Percentiles rank a stretch among this genome's conserved stretches.
phyloP scores from a whole-genome alignment of 192 early-diverging fungal species.

The Pilobolus umbonatus region DNA sequence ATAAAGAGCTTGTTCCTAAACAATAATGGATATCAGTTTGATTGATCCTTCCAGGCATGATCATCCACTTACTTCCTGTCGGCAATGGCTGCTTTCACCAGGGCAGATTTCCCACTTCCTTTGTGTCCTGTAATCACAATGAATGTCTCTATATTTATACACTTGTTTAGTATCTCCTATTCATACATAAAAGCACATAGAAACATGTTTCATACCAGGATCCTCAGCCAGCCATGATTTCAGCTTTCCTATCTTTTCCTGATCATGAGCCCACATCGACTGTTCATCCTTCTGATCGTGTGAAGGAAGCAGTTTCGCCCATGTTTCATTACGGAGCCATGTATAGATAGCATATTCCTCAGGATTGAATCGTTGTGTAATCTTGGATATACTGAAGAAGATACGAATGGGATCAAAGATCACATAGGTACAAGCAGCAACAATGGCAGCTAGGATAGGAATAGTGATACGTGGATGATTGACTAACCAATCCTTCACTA shows the following conservation, averaged over 20 bases:
- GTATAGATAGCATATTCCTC: slow-evolving; percentile 55
- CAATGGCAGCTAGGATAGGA: slow-evolving; percentile 69
- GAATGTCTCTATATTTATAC: slow-evolving; percentile 62
- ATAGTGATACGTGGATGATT: slow-evolving; percentile 75
- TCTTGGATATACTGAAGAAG: slow-evolving; percentile 83
- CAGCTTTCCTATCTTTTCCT: slow-evolving; percentile 51
- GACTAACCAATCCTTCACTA: slow-evolving; percentile 58
- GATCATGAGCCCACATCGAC: slow-evolving; percentile 52
- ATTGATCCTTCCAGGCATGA: background rate
- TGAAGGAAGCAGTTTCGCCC: slow-evolving; percentile 36
- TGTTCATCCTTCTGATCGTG: slow-evolving; percentile 14
- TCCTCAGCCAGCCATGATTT: slow-evolving; percentile 52
- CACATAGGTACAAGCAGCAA: slow-evolving; percentile 75
- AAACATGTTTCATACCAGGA: slow-evolving; percentile 35
- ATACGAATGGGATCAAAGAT: slow-evolving; percentile 90
- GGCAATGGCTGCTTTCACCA: slow-evolving; percentile 68
- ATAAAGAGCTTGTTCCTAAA: slow-evolving; percentile 67
- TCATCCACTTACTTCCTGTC: slow-evolving; percentile 47
- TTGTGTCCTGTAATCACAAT: slow-evolving; percentile 79
- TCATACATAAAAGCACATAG: background rate
- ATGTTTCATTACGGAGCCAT: slow-evolving; percentile 55
- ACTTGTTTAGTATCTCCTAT: background rate
- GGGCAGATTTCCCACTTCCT: slow-evolving; percentile 73
- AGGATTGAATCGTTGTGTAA: slow-evolving; percentile 75
- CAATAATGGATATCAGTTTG: background rate